These are phyloP conservation scores for Arachis stenosperma DNA, from an alignment of 306 rosid species.

Conservation along the genomic window DNA sequence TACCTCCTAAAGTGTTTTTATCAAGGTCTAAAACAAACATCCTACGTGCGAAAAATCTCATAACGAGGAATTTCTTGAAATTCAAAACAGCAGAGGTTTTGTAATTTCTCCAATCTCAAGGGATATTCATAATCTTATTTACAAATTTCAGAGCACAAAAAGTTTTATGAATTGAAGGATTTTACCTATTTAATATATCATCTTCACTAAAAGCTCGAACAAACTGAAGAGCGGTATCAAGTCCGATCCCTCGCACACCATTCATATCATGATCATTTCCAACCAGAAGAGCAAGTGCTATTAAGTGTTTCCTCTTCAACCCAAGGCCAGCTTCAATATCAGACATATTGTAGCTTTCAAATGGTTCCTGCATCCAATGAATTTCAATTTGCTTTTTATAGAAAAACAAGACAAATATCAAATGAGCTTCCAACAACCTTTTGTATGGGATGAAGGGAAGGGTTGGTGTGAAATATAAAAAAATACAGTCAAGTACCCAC, in stretches of 20 bases:
- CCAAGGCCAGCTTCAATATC: constrained; percentile 90
- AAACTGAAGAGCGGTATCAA: constrained; percentile 79
- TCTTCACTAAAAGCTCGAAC: constrained; percentile 71
- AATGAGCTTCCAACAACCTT: not conserved
- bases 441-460: not conserved
- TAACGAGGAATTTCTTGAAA: not conserved
- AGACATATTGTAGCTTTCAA: constrained; percentile 84
- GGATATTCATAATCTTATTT: not conserved
- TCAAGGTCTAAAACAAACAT: not conserved
- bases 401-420: constrained; percentile 6
- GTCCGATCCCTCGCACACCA: constrained; percentile 88
- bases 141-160: not conserved
- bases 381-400: constrained; percentile 35
- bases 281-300: constrained; percentile 83
- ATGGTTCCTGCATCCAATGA: constrained; percentile 74
- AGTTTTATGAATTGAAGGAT: constrained; percentile 9
- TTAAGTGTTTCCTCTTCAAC: constrained; percentile 84
- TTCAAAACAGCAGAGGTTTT: constrained; percentile 1
- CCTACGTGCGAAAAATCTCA: not conserved
- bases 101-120: not conserved
- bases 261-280: constrained; percentile 84
- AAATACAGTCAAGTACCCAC: constrained; percentile 24
- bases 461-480: constrained; percentile 4
- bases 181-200: constrained; percentile 73
- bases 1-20: too few relatives aligned